Evolutionary conservation across 768 basidiomycete genomes (phyloP).

Genomic region (Pisolithus marmoratus): DNA sequence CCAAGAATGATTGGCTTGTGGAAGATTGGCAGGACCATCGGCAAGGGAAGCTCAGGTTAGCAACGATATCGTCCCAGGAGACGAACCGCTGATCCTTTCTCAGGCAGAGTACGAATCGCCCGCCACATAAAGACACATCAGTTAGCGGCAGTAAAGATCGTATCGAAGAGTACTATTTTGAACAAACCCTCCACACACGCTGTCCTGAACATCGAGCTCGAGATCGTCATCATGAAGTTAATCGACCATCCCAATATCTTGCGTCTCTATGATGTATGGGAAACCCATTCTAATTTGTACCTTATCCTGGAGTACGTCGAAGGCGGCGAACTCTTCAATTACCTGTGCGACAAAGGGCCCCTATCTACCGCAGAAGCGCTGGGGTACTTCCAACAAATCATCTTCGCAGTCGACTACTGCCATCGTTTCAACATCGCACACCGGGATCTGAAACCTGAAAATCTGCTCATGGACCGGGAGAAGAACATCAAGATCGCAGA

Average conservation of each 20-base stretch:
- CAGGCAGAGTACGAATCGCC: slow-evolving; percentile 88
- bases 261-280: slow-evolving; percentile 95
- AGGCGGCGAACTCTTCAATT: slow-evolving; percentile 92
- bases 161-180: slow-evolving; percentile 66
- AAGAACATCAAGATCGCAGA: slow-evolving; percentile 93
- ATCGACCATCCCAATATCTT: slow-evolving; percentile 94
- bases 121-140: slow-evolving; percentile 83
- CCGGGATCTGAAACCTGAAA: slow-evolving; percentile 93
- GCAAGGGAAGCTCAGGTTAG: slow-evolving; percentile 71
- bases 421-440: slow-evolving; percentile 94
- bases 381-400: slow-evolving; percentile 89
- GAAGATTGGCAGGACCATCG: slow-evolving; percentile 83
- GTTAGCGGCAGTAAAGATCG: slow-evolving; percentile 92
- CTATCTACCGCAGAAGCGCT: slow-evolving; percentile 70
- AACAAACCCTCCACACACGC: slow-evolving; percentile 69
- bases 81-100: background rate
- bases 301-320: slow-evolving; percentile 94
- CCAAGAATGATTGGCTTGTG: slow-evolving; percentile 73
- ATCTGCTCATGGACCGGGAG: slow-evolving; percentile 77
- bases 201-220: slow-evolving; percentile 79
- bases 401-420: slow-evolving; percentile 86
- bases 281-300: slow-evolving; percentile 82
- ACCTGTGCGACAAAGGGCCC: slow-evolving; percentile 74
- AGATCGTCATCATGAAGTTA: slow-evolving; percentile 97
- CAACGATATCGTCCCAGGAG: background rate